Evolutionary conservation across 352 stramenopile species (phyloP).

Genomic region (Blastocystis sp.): DNA sequence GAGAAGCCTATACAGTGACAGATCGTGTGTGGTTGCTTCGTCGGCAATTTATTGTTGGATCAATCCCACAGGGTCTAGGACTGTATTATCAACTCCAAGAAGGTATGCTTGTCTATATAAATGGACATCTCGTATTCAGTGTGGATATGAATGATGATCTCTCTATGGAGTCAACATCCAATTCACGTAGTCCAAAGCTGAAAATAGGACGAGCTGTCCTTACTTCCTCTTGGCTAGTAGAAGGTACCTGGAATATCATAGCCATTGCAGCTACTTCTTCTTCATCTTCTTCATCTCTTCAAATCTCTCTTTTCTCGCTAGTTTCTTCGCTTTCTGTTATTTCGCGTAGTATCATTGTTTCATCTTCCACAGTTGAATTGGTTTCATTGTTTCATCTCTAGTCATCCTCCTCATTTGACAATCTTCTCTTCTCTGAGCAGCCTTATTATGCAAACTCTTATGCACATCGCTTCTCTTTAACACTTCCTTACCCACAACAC

Average conservation of each 20-base stretch:
- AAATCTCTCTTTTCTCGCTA: background rate
- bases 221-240: background rate
- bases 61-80: background rate
- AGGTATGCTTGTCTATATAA: background rate
- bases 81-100: background rate
- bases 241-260: background rate
- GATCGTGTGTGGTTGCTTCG: constrained; percentile 16
- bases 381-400: background rate
- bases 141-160: background rate
- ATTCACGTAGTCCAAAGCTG: background rate
- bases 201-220: background rate
- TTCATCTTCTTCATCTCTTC: background rate
- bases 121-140: background rate
- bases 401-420: background rate
- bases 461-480: background rate
- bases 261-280: background rate
- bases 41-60: background rate
- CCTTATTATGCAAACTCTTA: background rate
- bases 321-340: background rate
- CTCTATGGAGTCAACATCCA: background rate
- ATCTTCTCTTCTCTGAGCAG: background rate
- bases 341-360: background rate
- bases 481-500: background rate
- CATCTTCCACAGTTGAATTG: background rate
- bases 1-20: background rate